These are phyloP conservation scores for Trichoderma asperellum DNA, from an alignment of 2,329 filamentous ascomycete genomes.

Conservation along the genomic window DNA sequence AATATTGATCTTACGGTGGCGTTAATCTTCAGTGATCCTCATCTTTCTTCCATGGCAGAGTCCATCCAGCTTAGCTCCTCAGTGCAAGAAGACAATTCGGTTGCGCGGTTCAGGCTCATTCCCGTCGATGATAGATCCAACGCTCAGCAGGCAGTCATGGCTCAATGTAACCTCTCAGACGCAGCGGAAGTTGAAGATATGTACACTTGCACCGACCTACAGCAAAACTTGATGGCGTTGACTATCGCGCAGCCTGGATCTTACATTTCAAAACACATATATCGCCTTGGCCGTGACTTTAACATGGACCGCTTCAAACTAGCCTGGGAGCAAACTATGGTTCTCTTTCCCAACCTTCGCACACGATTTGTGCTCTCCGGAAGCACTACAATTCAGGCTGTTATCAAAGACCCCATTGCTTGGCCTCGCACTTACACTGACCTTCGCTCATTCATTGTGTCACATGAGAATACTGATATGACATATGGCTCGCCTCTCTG, in stretches of 20 bases:
- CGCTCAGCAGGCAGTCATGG: not conserved
- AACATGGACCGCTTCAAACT: conserved; percentile 8
- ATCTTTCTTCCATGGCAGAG: conserved; percentile 10
- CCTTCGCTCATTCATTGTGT: not conserved
- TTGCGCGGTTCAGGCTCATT: not conserved
- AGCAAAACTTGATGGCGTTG: conserved; percentile 22
- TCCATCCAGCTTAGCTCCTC: not conserved
- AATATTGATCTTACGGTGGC: conserved; percentile 7
- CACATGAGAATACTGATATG: not conserved
- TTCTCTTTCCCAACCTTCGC: conserved; percentile 19
- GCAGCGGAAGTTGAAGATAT: conserved; percentile 2
- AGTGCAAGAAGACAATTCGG: not conserved
- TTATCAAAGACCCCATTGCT: not conserved
- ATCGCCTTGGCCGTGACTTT: not conserved
- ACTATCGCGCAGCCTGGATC: conserved; percentile 20
- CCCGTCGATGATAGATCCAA: not conserved
- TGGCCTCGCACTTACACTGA: not conserved
- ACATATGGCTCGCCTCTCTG: conserved; percentile 19
- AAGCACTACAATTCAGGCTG: not conserved
- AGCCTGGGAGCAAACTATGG: conserved; percentile 34
- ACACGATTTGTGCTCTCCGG: conserved; percentile 21
- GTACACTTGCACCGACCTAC: conserved; percentile 3
- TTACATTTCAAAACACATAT: conserved; percentile 9
- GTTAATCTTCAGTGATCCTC: not conserved
- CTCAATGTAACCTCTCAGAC: not conserved